phyloP scores from a whole-genome alignment of 257 asterid genomes.

The Thymus mandschuricus region DNA sequence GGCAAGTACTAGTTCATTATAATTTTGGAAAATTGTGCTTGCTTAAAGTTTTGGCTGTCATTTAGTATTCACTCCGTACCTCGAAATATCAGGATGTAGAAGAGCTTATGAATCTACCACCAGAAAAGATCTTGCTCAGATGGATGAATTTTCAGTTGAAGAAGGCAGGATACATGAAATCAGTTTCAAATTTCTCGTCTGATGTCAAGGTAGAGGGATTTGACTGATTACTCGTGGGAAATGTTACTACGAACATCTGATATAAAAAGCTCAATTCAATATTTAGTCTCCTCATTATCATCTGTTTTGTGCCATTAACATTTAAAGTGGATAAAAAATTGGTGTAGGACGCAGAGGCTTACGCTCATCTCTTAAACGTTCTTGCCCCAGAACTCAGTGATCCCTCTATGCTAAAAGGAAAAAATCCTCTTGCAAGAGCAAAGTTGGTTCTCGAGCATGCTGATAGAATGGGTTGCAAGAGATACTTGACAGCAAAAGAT shows the following conservation, averaged over 20 bases:
- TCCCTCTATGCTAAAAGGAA: slow-evolving; percentile 67
- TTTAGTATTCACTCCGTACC: neutral
- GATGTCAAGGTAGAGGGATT: slow-evolving; percentile 76
- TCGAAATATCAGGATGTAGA: slow-evolving; percentile 64
- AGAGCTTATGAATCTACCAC: slow-evolving; percentile 93
- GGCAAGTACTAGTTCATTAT: slow-evolving; percentile 47
- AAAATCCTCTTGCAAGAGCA: slow-evolving; percentile 73
- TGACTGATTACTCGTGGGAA: neutral
- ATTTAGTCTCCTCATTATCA: neutral
- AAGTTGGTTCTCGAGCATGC: slow-evolving; percentile 93
- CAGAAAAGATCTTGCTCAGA: slow-evolving; percentile 87
- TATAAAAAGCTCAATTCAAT: neutral
- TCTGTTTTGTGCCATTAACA: neutral
- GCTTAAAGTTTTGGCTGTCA: neutral
- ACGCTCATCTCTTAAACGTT: slow-evolving; percentile 81
- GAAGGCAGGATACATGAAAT: slow-evolving; percentile 75
- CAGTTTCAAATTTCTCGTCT: slow-evolving; percentile 87
- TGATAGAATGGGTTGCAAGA: slow-evolving; percentile 97
- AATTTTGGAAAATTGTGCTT: neutral
- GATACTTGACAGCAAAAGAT: slow-evolving; percentile 93
- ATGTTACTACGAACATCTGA: neutral
- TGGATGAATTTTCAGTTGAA: slow-evolving; percentile 98
- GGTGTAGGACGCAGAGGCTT: slow-evolving; percentile 86
- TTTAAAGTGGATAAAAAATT: neutral
- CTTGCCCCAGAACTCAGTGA: slow-evolving; percentile 87